Base-by-base conservation (phyloP, 2,329 filamentous ascomycete species). In the Malbranchea zuffiana region DNA sequence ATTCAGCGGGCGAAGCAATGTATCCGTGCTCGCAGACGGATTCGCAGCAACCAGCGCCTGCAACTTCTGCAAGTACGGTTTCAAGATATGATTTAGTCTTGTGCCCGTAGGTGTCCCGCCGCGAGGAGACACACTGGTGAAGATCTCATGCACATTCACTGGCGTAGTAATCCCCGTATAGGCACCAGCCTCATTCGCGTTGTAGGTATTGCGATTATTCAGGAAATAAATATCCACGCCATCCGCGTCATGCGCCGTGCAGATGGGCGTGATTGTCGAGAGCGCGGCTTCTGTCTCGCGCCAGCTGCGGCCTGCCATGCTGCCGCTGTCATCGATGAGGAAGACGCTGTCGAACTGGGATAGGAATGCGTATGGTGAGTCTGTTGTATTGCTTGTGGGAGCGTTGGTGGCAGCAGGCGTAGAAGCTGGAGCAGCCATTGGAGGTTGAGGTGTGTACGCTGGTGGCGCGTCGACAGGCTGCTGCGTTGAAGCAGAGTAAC, bases 171-270 rank as follows among this genome's bases (percentile, higher is more conserved):
- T 69, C 41, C 81, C 75, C 47, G 67, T 67, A 61, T 83, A 87
- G 3, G 73, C 74, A 0, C 67, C 62, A 1, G 65, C 59, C 35
- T 65, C 59, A 13, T 55, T 56, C 6, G 52, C 39, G 3, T 52
- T 48, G n/a, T 67, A 63, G 0, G 43, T 40, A 17, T 61, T 51
- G 4, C 42, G 56, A 44, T 81, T 72, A 62, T 96, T 95, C 24
- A 96, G 67, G 59, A 96, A 96, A 69, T 83, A 86, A 45, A 96
- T 67, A 54, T 96, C 88, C 47, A 96, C 78, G 15, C 88, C 88
- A 57, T 95, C 83, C 1, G 67, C 62, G 55, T 96, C 88, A 56
- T 82, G 78, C 3, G 66, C 56, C 1, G 83, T 82, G 61, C 87
- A 92, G 51, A 94, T 80, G 0, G 84, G 84, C 0, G 84, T 73